phyloP scores from a whole-genome alignment of 202 grass and related monocot genomes.

The Dendrocalamus latiflorus region DNA sequence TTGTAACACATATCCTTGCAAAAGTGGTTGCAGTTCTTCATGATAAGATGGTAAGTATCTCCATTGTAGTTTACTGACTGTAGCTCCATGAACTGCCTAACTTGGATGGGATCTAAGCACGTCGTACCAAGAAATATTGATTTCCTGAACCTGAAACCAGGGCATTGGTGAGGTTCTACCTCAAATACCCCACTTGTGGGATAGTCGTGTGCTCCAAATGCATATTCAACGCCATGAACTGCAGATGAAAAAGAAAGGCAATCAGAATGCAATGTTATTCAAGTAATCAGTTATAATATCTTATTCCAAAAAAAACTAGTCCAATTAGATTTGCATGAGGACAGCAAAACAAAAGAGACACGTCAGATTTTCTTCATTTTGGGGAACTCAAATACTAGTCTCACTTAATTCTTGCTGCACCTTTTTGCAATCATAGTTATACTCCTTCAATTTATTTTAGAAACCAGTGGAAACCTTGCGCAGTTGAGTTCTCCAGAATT shows the following conservation, averaged over 20 bases:
- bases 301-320: background rate
- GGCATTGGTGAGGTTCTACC: slow-evolving; percentile 90
- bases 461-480: background rate
- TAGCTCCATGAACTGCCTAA: slow-evolving; percentile 92
- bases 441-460: background rate
- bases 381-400: background rate
- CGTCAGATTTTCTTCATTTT: background rate
- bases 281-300: background rate
- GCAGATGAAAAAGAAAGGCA: slow-evolving; percentile 7
- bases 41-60: slow-evolving; percentile 94
- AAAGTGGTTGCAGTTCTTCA: slow-evolving; percentile 97
- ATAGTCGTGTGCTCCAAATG: slow-evolving; percentile 98
- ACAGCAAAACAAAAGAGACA: background rate
- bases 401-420: background rate
- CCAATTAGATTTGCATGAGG: background rate
- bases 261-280: background rate
- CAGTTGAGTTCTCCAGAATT: background rate
- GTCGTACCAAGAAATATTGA: slow-evolving; percentile 91
- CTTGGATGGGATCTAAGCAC: slow-evolving; percentile 80
- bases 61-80: slow-evolving; percentile 88
- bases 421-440: background rate
- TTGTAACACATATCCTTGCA: slow-evolving; percentile 97
- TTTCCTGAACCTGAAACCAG: slow-evolving; percentile 94
- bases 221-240: slow-evolving; percentile 99
- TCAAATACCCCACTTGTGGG: slow-evolving; percentile 90